Base-by-base conservation (phyloP, 371 early-diverging fungal species). In the Haplosporangium sp. region DNA sequence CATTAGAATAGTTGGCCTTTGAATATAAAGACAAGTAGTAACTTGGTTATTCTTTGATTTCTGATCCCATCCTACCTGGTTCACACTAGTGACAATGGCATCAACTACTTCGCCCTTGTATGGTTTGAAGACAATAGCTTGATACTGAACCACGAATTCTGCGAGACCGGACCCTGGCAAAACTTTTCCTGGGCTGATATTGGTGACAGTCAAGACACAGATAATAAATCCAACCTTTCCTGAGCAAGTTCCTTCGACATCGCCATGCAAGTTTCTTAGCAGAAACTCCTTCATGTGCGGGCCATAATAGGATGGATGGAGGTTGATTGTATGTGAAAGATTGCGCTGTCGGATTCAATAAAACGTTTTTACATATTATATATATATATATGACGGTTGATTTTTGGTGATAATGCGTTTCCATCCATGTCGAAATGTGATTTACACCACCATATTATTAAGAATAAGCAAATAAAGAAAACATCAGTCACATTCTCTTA, bases 51-150 rank as follows among this genome's bases (percentile, higher is more conserved):
- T 38, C 6, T 38, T 38, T 8, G 37, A 55, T 39, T 7, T 19
- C 9, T 15, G 48, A 35, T 35, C 45, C n/a, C 27, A 27, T 11
- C 6, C 5, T 85, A 94, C 95, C 91, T 96, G 96, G 79, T 96
- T 98, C 13, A 99, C 98, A 40, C 93, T 94, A 0, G 94, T 94
- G 3, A 99, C 98, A 13, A 95, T 90, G 0, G 96, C 99, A 84
- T 99, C 99, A 3, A 99, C 87, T 2, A 99, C 99, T 86, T 99
- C 97, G 58, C 96, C 95, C 74, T 96, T 98, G 86, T 95, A 97
- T 20, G 99, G 99, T 79, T 96, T 98, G 76, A 99, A 96, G 5
- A 99, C 95, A 71, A 99, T 93, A 7, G 99, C 99, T 72, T 94
- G 94, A 85, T 99, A 99, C 44, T 90, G 87, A 15, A 99, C 94